phyloP scores from a whole-genome alignment of 2,329 filamentous ascomycete genomes.

The Colletotrichum neosansevieriae region DNA sequence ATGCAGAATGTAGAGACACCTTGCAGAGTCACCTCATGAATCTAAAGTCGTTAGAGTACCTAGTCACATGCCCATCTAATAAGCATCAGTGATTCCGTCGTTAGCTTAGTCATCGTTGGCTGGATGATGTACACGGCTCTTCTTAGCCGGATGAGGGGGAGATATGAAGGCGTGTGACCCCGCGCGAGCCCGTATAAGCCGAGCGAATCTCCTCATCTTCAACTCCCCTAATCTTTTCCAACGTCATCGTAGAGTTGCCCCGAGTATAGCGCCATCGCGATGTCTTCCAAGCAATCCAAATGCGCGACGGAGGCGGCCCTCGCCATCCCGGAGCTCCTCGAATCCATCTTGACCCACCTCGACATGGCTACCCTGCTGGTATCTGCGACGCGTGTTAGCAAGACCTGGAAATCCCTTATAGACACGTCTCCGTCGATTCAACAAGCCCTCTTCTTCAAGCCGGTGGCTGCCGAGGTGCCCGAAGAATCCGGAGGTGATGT shows the following conservation, averaged over 20 bases:
- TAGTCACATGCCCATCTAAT: background rate
- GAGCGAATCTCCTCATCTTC: slow-evolving; percentile 28
- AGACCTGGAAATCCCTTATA: slow-evolving; percentile 40
- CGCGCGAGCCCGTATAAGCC: slow-evolving; percentile 30
- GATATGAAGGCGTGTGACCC: slow-evolving; percentile 29
- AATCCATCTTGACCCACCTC: slow-evolving; percentile 44
- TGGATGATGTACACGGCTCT: slow-evolving; percentile 28
- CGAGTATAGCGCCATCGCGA: background rate
- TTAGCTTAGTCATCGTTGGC: slow-evolving; percentile 34
- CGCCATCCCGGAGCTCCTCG: slow-evolving; percentile 45
- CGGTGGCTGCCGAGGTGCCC: background rate
- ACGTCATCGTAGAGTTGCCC: background rate
- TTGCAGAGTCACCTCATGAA: no score
- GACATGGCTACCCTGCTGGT: slow-evolving; percentile 46
- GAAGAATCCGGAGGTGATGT: background rate
- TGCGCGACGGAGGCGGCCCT: slow-evolving; percentile 27
- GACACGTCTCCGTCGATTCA: slow-evolving; percentile 22
- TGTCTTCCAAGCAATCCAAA: background rate
- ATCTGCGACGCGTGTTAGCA: slow-evolving; percentile 44
- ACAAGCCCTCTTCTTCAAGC: slow-evolving; percentile 30
- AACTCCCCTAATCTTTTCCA: background rate
- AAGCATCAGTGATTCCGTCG: background rate
- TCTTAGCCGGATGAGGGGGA: slow-evolving; percentile 26
- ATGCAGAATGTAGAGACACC: no score
- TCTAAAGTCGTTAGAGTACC: background rate